A percentile compares a stretch with the other conserved stretches of the same genome.
Conservation (phyloP, 495 filamentous ascomycete species). For the Chaetomidium leptoderma region DNA sequence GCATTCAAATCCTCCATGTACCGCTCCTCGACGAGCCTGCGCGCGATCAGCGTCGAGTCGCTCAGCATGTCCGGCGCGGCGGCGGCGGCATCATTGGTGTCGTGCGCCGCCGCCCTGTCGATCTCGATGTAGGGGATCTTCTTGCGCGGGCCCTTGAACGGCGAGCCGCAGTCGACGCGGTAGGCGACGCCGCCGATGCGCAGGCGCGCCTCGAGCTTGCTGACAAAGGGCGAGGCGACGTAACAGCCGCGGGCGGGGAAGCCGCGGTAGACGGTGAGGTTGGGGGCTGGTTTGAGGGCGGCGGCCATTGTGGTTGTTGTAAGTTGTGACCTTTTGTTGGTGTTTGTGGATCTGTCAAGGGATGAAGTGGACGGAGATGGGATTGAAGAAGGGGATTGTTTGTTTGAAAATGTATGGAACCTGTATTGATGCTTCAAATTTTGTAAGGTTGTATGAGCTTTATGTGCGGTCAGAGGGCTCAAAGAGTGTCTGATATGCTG, state of each 20-base stretch:
- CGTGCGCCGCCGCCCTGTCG: conserved; percentile 12
- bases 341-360: too few relatives aligned
- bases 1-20: conserved; percentile 48
- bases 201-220: conserved; percentile 60
- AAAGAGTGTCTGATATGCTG: too few relatives aligned
- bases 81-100: not conserved
- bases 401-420: too few relatives aligned
- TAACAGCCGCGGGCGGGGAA: conserved; percentile 40
- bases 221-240: conserved; percentile 62
- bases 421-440: too few relatives aligned
- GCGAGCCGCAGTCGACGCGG: conserved; percentile 40
- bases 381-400: too few relatives aligned
- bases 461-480: too few relatives aligned
- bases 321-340: too few relatives aligned
- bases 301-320: conserved; percentile 6
- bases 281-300: conserved; percentile 4
- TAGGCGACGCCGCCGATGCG: conserved; percentile 53
- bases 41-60: conserved; percentile 56
- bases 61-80: conserved; percentile 13
- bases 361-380: too few relatives aligned
- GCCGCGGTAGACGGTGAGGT: conserved; percentile 52
- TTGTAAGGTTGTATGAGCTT: too few relatives aligned
- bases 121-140: conserved; percentile 57
- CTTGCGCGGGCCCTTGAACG: conserved; percentile 45
- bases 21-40: conserved; percentile 39